These are phyloP conservation scores for Kluyveromyces siamensis DNA, from an alignment of 805 yeast genomes.

Conservation along the genomic window DNA sequence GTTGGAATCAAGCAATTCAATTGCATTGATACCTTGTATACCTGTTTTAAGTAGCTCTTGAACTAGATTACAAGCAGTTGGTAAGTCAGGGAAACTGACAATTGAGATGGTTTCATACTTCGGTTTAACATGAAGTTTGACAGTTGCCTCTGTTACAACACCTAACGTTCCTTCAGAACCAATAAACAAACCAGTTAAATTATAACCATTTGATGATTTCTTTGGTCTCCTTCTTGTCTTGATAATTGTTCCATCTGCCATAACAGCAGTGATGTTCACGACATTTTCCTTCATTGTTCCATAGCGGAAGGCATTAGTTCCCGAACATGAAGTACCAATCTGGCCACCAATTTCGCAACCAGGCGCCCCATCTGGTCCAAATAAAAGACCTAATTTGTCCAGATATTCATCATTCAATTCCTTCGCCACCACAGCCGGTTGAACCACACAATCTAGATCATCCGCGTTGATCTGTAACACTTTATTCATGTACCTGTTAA, in stretches of 20 bases:
- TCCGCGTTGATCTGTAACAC: slow-evolving; percentile 50
- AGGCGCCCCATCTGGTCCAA: slow-evolving; percentile 86
- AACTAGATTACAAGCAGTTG: slow-evolving; percentile 64
- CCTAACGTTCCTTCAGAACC: slow-evolving; percentile 83
- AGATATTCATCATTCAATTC: slow-evolving; percentile 47
- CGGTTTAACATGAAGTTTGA: slow-evolving; percentile 56
- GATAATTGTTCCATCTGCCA: slow-evolving; percentile 76
- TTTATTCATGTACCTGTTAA: slow-evolving; percentile 39
- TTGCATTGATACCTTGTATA: slow-evolving; percentile 62
- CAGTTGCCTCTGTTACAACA: slow-evolving; percentile 58
- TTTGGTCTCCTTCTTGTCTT: slow-evolving; percentile 72
- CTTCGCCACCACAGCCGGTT: slow-evolving; percentile 76
- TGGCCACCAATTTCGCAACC: slow-evolving; percentile 84
- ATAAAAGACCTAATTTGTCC: slow-evolving; percentile 35
- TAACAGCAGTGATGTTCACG: slow-evolving; percentile 62
- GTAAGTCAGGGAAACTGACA: slow-evolving; percentile 55
- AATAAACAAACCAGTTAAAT: slow-evolving; percentile 63
- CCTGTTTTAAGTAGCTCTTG: slow-evolving; percentile 59
- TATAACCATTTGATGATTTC: slow-evolving; percentile 76
- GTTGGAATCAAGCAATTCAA: slow-evolving; percentile 65
- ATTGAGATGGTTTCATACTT: slow-evolving; percentile 58
- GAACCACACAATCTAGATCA: slow-evolving; percentile 69
- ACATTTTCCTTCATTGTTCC: slow-evolving; percentile 88
- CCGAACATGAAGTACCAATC: slow-evolving; percentile 74
- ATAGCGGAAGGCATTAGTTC: slow-evolving; percentile 71